Evolutionary conservation across 129 eudicot genomes (phyloP).

Genomic region (Scalesia atractyloides): DNA sequence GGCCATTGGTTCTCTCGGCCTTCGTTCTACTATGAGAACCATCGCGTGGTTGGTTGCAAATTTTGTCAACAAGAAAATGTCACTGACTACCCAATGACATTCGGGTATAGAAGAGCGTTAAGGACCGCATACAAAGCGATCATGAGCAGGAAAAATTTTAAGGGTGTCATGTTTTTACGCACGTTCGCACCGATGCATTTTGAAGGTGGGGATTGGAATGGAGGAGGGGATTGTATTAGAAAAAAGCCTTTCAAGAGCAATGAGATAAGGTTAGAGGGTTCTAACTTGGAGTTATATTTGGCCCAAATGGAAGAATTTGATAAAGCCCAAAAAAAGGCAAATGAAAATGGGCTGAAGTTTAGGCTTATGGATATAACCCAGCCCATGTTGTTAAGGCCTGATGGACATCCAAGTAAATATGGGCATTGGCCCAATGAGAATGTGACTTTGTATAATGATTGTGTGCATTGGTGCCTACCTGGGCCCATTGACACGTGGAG

Average conservation of each 20-base stretch:
- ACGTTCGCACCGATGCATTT: conserved; percentile 60
- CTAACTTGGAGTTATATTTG: conserved; percentile 50
- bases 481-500: conserved; percentile 68
- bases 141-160: conserved; percentile 32
- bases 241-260: conserved; percentile 49
- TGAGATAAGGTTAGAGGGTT: conserved; percentile 43
- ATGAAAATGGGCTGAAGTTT: conserved; percentile 38
- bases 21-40: conserved; percentile 42
- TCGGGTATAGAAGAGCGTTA: conserved; percentile 49
- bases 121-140: conserved; percentile 52
- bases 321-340: conserved; percentile 42
- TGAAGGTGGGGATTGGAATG: conserved; percentile 65
- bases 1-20: conserved; percentile 73
- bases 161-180: conserved; percentile 48
- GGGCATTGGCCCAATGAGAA: conserved; percentile 64
- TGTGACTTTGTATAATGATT: conserved; percentile 55
- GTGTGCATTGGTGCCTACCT: conserved; percentile 68
- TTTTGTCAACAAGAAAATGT: conserved; percentile 46
- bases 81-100: conserved; percentile 39
- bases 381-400: conserved; percentile 60
- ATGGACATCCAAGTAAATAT: conserved; percentile 70
- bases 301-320: conserved; percentile 51
- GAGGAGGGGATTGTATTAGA: conserved; percentile 64
- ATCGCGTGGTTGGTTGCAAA: conserved; percentile 46
- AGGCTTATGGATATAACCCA: conserved; percentile 61